Evolutionary conservation across 2,329 filamentous ascomycete species (phyloP).

Genomic region (Clarireedia homoeocarpa): DNA sequence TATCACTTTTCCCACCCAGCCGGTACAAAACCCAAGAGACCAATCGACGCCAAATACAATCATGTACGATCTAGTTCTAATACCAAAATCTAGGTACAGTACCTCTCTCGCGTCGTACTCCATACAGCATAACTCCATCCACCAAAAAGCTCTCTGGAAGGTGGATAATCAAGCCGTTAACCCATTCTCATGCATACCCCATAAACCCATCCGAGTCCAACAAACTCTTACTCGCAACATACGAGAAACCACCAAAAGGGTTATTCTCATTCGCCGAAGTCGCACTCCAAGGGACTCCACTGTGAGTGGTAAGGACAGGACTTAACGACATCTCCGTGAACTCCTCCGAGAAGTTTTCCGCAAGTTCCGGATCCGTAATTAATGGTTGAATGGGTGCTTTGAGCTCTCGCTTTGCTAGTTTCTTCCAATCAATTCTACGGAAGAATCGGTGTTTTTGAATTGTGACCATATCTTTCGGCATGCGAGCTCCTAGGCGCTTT

Average conservation of each 20-base stretch:
- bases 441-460: conserved; percentile 96
- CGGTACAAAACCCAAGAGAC: not conserved
- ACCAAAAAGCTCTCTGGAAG: not conserved
- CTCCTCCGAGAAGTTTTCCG: conserved; percentile 92
- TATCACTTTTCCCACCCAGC: not conserved
- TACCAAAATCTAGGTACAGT: not conserved
- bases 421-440: conserved; percentile 91
- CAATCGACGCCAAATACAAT: not conserved
- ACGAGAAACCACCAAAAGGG: conserved; percentile 31
- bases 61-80: not conserved
- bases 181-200: conserved; percentile 13
- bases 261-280: conserved; percentile 18
- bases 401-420: conserved; percentile 71
- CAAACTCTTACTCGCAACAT: conserved; percentile 29
- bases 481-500: conserved; percentile 81
- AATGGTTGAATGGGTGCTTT: conserved; percentile 86
- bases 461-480: conserved; percentile 76
- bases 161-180: conserved; percentile 2
- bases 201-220: conserved; percentile 25
- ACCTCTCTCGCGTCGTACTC: not conserved
- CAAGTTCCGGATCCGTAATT: conserved; percentile 90
- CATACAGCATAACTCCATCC: not conserved
- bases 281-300: conserved; percentile 20
- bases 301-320: conserved; percentile 46
- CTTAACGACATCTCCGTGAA: conserved; percentile 83